A percentile compares a stretch with the other conserved stretches of the same genome.
phyloP scores from a whole-genome alignment of 148 eudicot genomes.

The Chenopodium formosanum region DNA sequence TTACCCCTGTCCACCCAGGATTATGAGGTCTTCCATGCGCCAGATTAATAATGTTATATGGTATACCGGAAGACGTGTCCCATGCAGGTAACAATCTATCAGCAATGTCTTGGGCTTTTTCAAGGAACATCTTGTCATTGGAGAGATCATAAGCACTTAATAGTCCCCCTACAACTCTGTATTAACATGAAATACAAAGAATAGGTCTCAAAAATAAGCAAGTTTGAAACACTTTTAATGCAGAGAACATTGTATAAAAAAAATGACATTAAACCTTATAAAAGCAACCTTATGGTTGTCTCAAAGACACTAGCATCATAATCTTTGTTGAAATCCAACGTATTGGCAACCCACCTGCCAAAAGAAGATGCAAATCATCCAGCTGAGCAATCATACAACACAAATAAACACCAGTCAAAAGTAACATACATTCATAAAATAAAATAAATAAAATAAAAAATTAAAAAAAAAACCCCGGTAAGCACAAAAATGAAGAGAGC shows the following conservation, averaged over 20 bases:
- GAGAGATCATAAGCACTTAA: conserved; percentile 96
- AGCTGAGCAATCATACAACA: neutral
- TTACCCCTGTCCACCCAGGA: conserved; percentile 98
- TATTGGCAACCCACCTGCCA: conserved; percentile 87
- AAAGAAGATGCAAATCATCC: conserved; percentile 22
- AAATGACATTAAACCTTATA: conserved; percentile 65
- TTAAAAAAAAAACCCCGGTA: neutral
- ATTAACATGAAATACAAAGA: conserved; percentile 21
- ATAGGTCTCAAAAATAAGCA: conserved; percentile 4
- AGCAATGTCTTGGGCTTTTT: conserved; percentile 93
- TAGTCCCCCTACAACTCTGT: conserved; percentile 99
- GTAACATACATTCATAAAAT: neutral
- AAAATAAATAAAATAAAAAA: neutral
- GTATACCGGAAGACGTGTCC: conserved; percentile 90
- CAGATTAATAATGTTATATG: conserved; percentile 80
- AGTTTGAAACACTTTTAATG: conserved; percentile 11
- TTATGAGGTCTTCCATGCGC: conserved; percentile 88
- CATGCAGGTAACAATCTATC: conserved; percentile 97
- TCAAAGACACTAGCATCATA: conserved; percentile 97
- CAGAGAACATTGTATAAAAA: neutral
- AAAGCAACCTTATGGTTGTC: conserved; percentile 98
- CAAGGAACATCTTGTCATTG: conserved; percentile 86
- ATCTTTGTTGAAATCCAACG: conserved; percentile 91
- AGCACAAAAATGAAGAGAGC: neutral
- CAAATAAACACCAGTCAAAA: neutral